Evolutionary conservation across 2,329 filamentous ascomycete genomes (phyloP).

Genomic region (Helminthosporium solani): DNA sequence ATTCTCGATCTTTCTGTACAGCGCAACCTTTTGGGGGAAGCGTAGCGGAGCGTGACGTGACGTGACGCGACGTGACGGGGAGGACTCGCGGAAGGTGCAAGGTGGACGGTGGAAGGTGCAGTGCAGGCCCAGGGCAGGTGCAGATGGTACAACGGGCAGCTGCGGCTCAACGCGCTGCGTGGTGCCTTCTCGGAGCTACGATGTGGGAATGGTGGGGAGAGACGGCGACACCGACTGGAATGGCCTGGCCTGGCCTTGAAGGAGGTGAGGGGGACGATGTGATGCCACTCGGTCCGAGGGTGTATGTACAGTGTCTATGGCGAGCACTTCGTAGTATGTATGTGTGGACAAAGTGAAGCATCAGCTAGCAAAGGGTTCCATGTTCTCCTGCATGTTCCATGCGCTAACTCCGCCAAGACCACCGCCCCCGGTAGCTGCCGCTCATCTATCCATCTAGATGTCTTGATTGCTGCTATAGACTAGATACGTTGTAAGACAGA

Average conservation of each 20-base stretch:
- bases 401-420: slow-evolving; percentile 19
- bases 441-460: slow-evolving; percentile 5
- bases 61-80: slow-evolving; percentile 17
- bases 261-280: too few species aligned
- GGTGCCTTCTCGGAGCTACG: slow-evolving; percentile 13
- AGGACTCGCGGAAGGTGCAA: slow-evolving; percentile 28
- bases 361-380: not conserved
- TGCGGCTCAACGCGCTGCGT: slow-evolving; percentile 21
- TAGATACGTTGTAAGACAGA: too few species aligned
- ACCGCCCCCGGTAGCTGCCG: slow-evolving; percentile 15
- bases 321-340: too few species aligned
- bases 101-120: too few species aligned
- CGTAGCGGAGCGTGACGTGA: too few species aligned
- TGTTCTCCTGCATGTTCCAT: slow-evolving; percentile 6
- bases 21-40: slow-evolving; percentile 14
- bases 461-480: too few species aligned
- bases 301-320: slow-evolving; percentile 9
- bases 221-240: not conserved
- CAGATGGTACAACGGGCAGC: slow-evolving; percentile 18
- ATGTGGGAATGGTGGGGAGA: slow-evolving; percentile 7
- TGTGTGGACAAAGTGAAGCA: slow-evolving; percentile 2
- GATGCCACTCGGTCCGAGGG: not conserved
- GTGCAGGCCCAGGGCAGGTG: too few species aligned
- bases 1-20: slow-evolving; percentile 27
- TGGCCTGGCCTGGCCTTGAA: too few species aligned